Percentiles rank a stretch among this genome's conserved stretches.
phyloP scores from a whole-genome alignment of 2,329 filamentous ascomycete species.

The Akanthomyces muscarius region DNA sequence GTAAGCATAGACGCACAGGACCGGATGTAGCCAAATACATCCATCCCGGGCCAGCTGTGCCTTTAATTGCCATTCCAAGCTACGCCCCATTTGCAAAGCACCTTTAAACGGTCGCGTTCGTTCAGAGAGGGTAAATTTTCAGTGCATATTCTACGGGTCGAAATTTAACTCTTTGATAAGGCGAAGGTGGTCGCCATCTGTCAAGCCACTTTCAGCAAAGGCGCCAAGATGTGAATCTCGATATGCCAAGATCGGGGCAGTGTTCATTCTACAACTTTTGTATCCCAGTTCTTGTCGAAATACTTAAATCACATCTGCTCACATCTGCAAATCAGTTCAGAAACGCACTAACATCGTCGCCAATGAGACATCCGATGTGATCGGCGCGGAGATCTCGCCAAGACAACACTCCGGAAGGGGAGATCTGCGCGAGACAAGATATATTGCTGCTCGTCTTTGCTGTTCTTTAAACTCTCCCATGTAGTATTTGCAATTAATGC shows the following conservation, averaged over 20 bases:
- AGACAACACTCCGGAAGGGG: background rate
- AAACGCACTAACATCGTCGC: too few species aligned
- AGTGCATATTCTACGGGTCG: background rate
- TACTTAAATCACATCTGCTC: background rate
- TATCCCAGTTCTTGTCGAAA: background rate
- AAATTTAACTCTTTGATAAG: too few species aligned
- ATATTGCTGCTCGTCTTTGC: too few species aligned
- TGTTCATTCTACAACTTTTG: background rate
- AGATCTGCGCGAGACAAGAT: background rate
- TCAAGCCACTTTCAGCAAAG: background rate
- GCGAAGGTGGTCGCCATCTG: background rate
- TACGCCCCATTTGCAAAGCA: too few species aligned
- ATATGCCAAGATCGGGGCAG: slow-evolving; percentile 1
- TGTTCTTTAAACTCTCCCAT: too few species aligned
- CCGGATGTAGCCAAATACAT: background rate
- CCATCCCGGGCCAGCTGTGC: background rate
- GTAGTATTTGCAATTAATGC: background rate
- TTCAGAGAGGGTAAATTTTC: background rate
- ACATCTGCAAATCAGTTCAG: background rate
- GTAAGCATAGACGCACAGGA: background rate
- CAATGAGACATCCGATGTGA: slow-evolving; percentile 1
- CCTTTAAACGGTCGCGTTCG: background rate
- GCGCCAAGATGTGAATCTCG: background rate
- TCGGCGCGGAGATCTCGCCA: slow-evolving; percentile 3
- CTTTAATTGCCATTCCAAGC: too few species aligned